Evolutionary conservation across 768 basidiomycete genomes (phyloP).

Genomic region (Strobilomyces echinocephalus): DNA sequence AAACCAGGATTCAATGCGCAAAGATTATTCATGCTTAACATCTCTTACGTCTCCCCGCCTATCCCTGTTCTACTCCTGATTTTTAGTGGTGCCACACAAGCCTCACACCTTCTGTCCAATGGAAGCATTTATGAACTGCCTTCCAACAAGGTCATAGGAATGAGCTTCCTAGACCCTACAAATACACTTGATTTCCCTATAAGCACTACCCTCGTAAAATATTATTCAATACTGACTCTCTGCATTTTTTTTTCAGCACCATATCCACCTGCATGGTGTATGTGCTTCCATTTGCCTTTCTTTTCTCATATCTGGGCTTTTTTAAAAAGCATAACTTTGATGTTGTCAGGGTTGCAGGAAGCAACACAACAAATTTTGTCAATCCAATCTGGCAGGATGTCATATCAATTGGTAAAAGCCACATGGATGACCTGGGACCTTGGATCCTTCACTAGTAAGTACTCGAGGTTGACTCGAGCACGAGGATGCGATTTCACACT

Average conservation of each 20-base stretch:
- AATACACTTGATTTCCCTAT: conserved; percentile 28
- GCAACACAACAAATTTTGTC: conserved; percentile 31
- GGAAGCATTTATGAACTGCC: conserved; percentile 48
- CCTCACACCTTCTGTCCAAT: conserved; percentile 44
- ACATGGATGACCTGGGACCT: conserved; percentile 62
- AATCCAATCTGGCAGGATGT: conserved; percentile 37
- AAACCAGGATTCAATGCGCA: not conserved
- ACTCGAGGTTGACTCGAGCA: too few relatives aligned
- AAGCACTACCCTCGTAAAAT: conserved; percentile 6
- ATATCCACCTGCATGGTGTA: conserved; percentile 41
- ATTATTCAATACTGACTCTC: not conserved
- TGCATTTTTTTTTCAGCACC: conserved; percentile 23
- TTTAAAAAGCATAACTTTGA: conserved; percentile 33
- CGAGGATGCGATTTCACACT: too few relatives aligned
- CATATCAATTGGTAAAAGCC: conserved; percentile 24
- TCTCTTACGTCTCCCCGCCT: conserved; percentile 35
- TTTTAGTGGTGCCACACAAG: conserved; percentile 45
- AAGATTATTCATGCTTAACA: conserved; percentile 17
- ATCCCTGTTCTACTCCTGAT: conserved; percentile 57
- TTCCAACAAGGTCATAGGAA: conserved; percentile 40
- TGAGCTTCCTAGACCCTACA: conserved; percentile 37
- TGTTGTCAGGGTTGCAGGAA: too few relatives aligned
- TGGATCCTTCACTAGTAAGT: conserved; percentile 49
- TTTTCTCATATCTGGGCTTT: not conserved
- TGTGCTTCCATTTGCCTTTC: conserved; percentile 4